Evolutionary conservation across 2,329 filamentous ascomycete species (phyloP), one percentile per base, ranked within the genome.

Genomic region (Pestalotiopsis sp.): DNA sequence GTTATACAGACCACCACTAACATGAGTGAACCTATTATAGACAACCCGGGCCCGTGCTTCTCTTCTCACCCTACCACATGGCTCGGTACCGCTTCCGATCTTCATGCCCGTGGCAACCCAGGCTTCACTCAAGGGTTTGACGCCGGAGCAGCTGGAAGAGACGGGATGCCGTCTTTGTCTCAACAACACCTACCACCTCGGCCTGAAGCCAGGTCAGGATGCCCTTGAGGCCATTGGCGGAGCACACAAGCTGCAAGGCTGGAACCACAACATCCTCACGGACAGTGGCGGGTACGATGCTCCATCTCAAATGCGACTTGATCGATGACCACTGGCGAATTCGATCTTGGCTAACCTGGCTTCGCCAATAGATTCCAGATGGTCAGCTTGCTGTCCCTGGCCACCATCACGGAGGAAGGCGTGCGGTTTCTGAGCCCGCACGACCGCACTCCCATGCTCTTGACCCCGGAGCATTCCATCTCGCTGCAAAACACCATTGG

Each of bases 71-170:
- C 90, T 99, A 31, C 95, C 96, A 64, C 97, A 99, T 89, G 96
- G 96, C 68, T 87, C 92, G 1, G 95, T 99, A 31, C 89, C 92
- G 75, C 88, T 98, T 38, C 96, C 97, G 7, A 90, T 98, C 69
- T 99, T 99, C 81, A 99, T 99, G 96, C 96, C 96, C 17, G 96
- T 99, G 58, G 96, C 96, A 38, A 99, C 96, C 0, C 96, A 99
- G 81, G 96, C 93, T 1, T 97, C 95, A 0, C 86, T 99, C 52
- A 99, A 99, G 79, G 96, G 96, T 58, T 83, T 99, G 67, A 98
- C 96, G 0, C 94, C 95, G 1, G 91, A 95, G 72, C 96, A 99
- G 77, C 86, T 99, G 2, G 95, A 96, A 75, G 91, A 93, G 66
- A 97, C 95, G 0, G 90, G 93, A 58, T 99, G 97, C 77, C 90